Percentiles rank a stretch among this genome's conserved stretches.
phyloP scores from a whole-genome alignment of 768 basidiomycete genomes.

The Mycena polygramma region DNA sequence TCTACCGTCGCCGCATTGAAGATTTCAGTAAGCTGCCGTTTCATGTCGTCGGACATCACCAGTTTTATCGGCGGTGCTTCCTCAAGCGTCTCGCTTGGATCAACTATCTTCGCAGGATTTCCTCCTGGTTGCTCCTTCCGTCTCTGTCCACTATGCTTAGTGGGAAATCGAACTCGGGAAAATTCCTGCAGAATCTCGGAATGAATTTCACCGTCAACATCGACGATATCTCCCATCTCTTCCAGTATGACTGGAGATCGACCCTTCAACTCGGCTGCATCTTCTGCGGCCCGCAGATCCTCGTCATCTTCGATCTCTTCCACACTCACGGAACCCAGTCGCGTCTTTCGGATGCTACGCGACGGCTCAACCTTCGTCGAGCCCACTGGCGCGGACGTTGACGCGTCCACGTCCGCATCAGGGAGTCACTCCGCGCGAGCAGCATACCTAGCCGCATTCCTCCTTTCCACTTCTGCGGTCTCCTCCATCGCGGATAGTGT shows the following conservation, averaged over 20 bases:
- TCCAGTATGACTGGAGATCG: background rate
- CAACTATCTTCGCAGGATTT: no score
- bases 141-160: no score
- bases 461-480: background rate
- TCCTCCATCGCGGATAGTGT: constrained; percentile 13
- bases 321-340: background rate
- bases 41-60: no score
- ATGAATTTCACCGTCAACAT: no score
- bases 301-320: constrained; percentile 12
- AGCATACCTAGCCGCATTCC: background rate
- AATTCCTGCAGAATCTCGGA: no score
- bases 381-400: background rate
- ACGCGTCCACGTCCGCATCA: background rate
- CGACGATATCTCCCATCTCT: background rate
- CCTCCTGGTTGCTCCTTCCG: no score
- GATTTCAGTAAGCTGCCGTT: no score
- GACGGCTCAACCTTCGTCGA: background rate
- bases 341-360: background rate
- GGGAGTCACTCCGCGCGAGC: constrained; percentile 3
- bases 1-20: no score
- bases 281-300: background rate
- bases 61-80: no score
- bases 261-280: background rate
- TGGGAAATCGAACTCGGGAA: no score
- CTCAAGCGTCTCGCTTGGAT: no score